Percentiles rank a stretch among this genome's conserved stretches.
These are phyloP conservation scores for Orbilia quercus DNA, from an alignment of 2,329 filamentous ascomycete species.

Conservation along the genomic window DNA sequence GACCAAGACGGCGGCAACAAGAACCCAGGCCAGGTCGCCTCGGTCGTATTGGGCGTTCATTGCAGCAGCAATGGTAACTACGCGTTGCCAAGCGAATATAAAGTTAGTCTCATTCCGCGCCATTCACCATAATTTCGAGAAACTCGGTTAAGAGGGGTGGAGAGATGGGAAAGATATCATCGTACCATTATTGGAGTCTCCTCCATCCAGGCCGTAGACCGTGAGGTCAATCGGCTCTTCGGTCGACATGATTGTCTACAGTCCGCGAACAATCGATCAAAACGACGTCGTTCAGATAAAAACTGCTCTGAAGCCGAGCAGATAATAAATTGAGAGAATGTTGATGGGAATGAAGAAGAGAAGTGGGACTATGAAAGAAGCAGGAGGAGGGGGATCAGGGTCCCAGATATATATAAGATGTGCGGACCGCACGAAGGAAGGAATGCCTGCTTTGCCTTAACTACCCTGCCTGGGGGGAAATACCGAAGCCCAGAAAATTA, in stretches of 20 bases:
- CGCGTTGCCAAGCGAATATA: background rate
- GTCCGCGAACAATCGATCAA: slow-evolving; percentile 18
- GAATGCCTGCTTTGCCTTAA: too few relatives aligned
- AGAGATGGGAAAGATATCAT: background rate
- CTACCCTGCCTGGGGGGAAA: slow-evolving; percentile 30
- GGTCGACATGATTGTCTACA: slow-evolving; percentile 32
- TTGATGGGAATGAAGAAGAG: slow-evolving; percentile 22
- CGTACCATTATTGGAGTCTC: slow-evolving; percentile 49
- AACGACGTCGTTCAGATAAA: slow-evolving; percentile 16
- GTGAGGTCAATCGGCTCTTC: slow-evolving; percentile 45
- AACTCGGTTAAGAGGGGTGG: background rate
- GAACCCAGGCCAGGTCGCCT: slow-evolving; percentile 84
- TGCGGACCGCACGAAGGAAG: too few relatives aligned
- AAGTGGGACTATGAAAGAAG: slow-evolving; percentile 4
- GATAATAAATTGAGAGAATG: slow-evolving; percentile 18
- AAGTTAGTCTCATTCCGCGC: slow-evolving; percentile 10
- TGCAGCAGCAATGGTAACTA: slow-evolving; percentile 44
- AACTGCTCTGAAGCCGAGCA: slow-evolving; percentile 8
- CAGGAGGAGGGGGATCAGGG: slow-evolving; percentile 42
- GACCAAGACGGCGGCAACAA: slow-evolving; percentile 70
- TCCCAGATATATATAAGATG: slow-evolving; percentile 53
- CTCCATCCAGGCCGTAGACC: slow-evolving; percentile 45
- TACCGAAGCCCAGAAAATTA: slow-evolving; percentile 46
- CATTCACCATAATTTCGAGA: background rate
- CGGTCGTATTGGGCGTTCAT: slow-evolving; percentile 55